phyloP scores from a whole-genome alignment of 1,139 yeast genomes.

The Meyerozyma athensensis region DNA sequence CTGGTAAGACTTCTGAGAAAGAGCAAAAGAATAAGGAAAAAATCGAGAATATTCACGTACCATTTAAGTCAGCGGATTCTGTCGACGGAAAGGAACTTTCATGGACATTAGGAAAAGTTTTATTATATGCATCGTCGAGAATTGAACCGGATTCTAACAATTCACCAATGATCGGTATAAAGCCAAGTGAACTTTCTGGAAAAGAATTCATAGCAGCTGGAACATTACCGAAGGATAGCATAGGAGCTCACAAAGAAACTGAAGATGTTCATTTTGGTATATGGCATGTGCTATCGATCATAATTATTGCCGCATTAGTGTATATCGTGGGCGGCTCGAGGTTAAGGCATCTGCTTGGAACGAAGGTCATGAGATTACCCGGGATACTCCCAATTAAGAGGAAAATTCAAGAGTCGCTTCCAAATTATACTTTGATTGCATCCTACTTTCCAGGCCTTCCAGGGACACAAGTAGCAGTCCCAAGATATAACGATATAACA shows the following conservation, averaged over 20 bases:
- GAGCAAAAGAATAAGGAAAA: conserved; percentile 20
- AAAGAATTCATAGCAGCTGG: conserved; percentile 37
- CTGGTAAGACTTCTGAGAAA: conserved; percentile 15
- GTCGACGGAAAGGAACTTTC: conserved; percentile 58
- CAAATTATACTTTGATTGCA: conserved; percentile 10
- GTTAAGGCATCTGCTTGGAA: conserved; percentile 12
- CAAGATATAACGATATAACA: conserved; percentile 17
- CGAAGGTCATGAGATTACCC: conserved; percentile 15
- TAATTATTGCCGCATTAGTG: conserved; percentile 18
- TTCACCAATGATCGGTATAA: conserved; percentile 40
- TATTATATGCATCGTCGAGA: conserved; percentile 56
- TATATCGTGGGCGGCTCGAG: conserved; percentile 16
- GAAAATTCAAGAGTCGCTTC: conserved; percentile 9
- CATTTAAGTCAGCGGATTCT: conserved; percentile 58
- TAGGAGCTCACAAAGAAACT: conserved; percentile 16
- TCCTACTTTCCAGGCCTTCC: conserved; percentile 5
- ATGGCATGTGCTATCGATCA: conserved; percentile 11
- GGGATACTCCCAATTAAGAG: conserved; percentile 15
- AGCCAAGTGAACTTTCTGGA: conserved; percentile 48
- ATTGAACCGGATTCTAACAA: conserved; percentile 25
- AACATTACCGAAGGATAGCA: conserved; percentile 9
- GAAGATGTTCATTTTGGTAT: conserved; percentile 17
- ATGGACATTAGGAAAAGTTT: conserved; percentile 63
- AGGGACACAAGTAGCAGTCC: conserved; percentile 6
- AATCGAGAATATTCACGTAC: conserved; percentile 38